Percentiles rank a stretch among this genome's conserved stretches.
Conservation (phyloP, 352 stramenopile species). For the Pythium sukuiense region DNA sequence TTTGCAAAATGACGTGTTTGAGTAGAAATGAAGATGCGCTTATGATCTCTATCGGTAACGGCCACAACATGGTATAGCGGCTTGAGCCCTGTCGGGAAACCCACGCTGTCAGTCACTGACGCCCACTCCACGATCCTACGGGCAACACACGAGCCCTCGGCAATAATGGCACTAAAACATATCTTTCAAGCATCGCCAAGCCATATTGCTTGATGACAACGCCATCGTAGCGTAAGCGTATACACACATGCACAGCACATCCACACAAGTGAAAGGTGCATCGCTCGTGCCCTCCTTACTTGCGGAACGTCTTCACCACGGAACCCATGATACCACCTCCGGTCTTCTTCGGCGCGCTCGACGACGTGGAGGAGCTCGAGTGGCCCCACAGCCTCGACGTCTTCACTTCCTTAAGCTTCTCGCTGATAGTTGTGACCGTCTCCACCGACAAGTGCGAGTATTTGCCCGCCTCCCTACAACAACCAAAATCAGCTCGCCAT, state of each 20-base stretch:
- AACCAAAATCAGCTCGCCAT: not conserved
- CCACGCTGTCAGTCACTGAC: too few species aligned
- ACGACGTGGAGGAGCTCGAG: conserved; percentile 32
- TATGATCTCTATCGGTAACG: not conserved
- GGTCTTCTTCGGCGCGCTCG: conserved; percentile 37
- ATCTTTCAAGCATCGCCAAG: not conserved
- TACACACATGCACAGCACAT: not conserved
- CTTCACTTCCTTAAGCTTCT: conserved; percentile 77
- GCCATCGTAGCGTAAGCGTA: not conserved
- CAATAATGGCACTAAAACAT: not conserved
- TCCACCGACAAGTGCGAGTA: conserved; percentile 69
- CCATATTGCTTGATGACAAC: not conserved
- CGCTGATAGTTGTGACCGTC: conserved; percentile 58
- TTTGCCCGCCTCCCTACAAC: conserved; percentile 50
- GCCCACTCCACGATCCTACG: too few species aligned
- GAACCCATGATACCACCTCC: conserved; percentile 42
- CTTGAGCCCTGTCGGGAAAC: not conserved
- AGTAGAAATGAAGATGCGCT: not conserved
- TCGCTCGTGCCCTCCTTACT: conserved; percentile 31
- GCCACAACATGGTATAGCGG: not conserved
- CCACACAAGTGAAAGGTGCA: not conserved
- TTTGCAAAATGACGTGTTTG: too few species aligned
- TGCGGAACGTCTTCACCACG: conserved; percentile 50
- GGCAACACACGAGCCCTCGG: not conserved
- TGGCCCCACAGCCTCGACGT: conserved; percentile 51